Evolutionary conservation across 2,329 filamentous ascomycete species (phyloP).

Genomic region (Pseudonectria foliicola): DNA sequence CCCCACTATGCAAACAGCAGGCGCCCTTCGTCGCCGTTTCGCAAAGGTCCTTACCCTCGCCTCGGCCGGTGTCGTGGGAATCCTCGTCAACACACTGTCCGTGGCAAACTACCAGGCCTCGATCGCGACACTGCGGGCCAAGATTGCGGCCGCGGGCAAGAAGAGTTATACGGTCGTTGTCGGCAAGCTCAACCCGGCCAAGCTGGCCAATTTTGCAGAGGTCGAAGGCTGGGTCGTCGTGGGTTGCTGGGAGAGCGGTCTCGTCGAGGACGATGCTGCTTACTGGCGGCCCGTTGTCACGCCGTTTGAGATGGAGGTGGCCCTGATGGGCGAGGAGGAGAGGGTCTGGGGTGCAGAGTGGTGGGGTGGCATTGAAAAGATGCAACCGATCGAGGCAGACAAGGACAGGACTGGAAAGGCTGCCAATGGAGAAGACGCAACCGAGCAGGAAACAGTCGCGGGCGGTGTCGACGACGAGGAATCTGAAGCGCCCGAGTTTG

Average conservation of each 20-base stretch:
- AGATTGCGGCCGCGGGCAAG: conserved; percentile 76
- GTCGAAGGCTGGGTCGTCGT: conserved; percentile 96
- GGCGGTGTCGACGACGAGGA: conserved; percentile 54
- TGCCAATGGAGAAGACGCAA: conserved; percentile 15
- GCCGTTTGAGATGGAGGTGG: conserved; percentile 84
- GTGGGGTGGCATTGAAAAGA: conserved; percentile 75
- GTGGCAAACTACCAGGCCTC: conserved; percentile 85
- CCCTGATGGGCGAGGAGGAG: conserved; percentile 65
- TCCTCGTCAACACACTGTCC: conserved; percentile 90
- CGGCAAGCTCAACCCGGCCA: conserved; percentile 90
- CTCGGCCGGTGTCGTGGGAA: conserved; percentile 79
- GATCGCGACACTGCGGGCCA: conserved; percentile 62
- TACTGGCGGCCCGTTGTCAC: conserved; percentile 89
- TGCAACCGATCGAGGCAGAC: conserved; percentile 40
- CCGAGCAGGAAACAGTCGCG: conserved; percentile 27
- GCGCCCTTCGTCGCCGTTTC: conserved; percentile 74
- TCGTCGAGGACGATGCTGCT: conserved; percentile 74
- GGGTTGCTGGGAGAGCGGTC: conserved; percentile 93
- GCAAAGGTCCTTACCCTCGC: conserved; percentile 75
- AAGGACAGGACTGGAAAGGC: conserved; percentile 14
- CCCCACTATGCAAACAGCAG: conserved; percentile 38
- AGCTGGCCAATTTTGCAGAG: conserved; percentile 93
- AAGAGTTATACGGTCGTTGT: conserved; percentile 96
- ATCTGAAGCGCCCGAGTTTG: conserved; percentile 82
- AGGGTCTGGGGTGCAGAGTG: conserved; percentile 83